Evolutionary conservation across 495 filamentous ascomycete genomes (phyloP), one percentile per base, ranked within the genome.

Genomic region (Articulospora tetracladia): DNA sequence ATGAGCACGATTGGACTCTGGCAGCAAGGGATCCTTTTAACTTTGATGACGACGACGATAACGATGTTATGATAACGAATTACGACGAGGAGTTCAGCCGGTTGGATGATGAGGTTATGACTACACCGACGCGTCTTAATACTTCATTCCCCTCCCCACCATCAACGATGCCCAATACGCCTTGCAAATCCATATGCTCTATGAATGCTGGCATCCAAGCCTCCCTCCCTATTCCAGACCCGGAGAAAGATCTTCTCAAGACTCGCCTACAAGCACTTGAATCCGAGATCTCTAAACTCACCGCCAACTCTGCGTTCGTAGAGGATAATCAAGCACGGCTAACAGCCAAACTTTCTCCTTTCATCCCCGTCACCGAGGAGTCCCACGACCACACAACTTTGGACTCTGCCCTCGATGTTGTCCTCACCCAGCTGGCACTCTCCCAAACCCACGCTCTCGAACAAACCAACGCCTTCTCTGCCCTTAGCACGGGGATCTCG

Each of bases 81-180:
- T 64, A 68, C 36, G 68, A 70, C 44, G 69, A 74, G 32, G 63
- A 67, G 34, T 62, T 68, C 25, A 59, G 52, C 13, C 52, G 28
- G 24, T 69, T 74, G n/a, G 71, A 73, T 19, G 30, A 27, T 8
- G 65, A 64, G 17, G 36, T 68, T 26, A 60, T 66, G 12, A 67
- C 57, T 3, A 67, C 67, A 1, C 67, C 67, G 12, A 63, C 65
- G 20, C 59, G 64, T 26, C 66, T 68, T 19, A 62, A 65, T 32
- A 65, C 61, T 2, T 79, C 79, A 0, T 80, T 82, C 49, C 75
- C 74, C 17, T 79, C 79, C 11, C 80, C 80, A 1, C 80, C 80
- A 22, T 66, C 66, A 17, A 48, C 52, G 0, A 57, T 57, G 13
- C 72, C 74, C 0, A 54, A 68, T 13, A 79, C 76, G 7, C 77